A percentile compares a stretch with the other conserved stretches of the same genome.
phyloP scores from a whole-genome alignment of 2,329 filamentous ascomycete genomes.

The Myriosclerotinia scirpicola region DNA sequence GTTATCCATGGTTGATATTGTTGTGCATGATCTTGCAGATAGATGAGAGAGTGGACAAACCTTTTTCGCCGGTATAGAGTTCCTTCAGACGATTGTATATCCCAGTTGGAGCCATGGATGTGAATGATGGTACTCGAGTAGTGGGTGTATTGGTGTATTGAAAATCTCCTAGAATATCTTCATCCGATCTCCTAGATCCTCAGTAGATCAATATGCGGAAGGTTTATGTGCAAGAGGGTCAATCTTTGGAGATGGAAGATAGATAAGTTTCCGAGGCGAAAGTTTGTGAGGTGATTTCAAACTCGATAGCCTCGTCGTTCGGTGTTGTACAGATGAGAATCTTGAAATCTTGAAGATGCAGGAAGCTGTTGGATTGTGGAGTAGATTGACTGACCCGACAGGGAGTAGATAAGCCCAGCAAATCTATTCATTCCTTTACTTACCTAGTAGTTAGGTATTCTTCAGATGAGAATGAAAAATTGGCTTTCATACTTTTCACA shows the following conservation, averaged over 20 bases:
- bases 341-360: neutral
- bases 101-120: conserved; percentile 36
- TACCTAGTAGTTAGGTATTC: too few relatives aligned
- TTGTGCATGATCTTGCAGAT: neutral
- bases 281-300: neutral
- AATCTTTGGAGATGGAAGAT: neutral
- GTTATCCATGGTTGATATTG: neutral
- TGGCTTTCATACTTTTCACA: neutral
- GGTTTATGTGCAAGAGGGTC: neutral
- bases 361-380: conserved; percentile 6
- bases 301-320: conserved; percentile 2
- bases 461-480: neutral
- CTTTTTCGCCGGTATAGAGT: conserved; percentile 33
- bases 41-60: conserved; percentile 27
- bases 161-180: neutral
- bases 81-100: conserved; percentile 34
- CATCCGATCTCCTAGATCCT: conserved; percentile 12
- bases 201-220: neutral
- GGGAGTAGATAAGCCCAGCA: neutral
- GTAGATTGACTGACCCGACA: neutral
- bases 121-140: neutral
- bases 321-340: neutral
- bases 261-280: neutral
- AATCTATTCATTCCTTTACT: neutral
- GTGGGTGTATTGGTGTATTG: neutral